Evolutionary conservation across 2,329 filamentous ascomycete genomes (phyloP).

Genomic region (Aurifilum marmelostoma): DNA sequence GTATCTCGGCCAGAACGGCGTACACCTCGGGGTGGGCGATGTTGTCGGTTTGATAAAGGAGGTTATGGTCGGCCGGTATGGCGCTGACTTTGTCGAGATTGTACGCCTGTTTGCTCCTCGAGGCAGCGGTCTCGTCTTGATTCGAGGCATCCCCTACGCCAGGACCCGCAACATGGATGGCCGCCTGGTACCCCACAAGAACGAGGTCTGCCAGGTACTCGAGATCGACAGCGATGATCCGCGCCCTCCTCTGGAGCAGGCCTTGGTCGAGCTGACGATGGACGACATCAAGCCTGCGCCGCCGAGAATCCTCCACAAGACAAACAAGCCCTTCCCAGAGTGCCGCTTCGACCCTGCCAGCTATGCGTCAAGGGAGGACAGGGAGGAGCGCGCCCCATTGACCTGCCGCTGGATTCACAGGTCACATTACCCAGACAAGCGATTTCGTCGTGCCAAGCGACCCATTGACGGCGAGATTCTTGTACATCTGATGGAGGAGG

Average conservation of each 20-base stretch:
- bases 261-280: conserved; percentile 47
- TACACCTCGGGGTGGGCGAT: conserved; percentile 9
- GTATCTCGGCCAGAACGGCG: conserved; percentile 26
- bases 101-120: conserved; percentile 45
- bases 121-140: conserved; percentile 40
- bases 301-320: conserved; percentile 52
- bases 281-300: conserved; percentile 41
- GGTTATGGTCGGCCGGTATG: conserved; percentile 30
- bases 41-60: conserved; percentile 34
- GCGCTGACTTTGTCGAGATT: conserved; percentile 38
- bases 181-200: conserved; percentile 43
- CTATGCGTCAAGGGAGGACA: conserved; percentile 32
- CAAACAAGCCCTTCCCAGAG: conserved; percentile 56
- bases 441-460: conserved; percentile 30
- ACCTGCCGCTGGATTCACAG: conserved; percentile 57
- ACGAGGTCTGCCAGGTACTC: conserved; percentile 50
- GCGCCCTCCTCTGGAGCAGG: conserved; percentile 39
- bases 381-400: conserved; percentile 42
- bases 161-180: conserved; percentile 42
- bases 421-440: conserved; percentile 38
- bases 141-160: conserved; percentile 46
- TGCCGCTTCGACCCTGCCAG: conserved; percentile 36
- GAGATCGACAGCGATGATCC: conserved; percentile 44
- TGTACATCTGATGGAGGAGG: conserved; percentile 33
- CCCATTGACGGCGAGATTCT: conserved; percentile 43